Percentiles rank a stretch among this genome's conserved stretches.
phyloP scores from a whole-genome alignment of 1,284 basidiomycete species.

The Ceratobasidium sp. region DNA sequence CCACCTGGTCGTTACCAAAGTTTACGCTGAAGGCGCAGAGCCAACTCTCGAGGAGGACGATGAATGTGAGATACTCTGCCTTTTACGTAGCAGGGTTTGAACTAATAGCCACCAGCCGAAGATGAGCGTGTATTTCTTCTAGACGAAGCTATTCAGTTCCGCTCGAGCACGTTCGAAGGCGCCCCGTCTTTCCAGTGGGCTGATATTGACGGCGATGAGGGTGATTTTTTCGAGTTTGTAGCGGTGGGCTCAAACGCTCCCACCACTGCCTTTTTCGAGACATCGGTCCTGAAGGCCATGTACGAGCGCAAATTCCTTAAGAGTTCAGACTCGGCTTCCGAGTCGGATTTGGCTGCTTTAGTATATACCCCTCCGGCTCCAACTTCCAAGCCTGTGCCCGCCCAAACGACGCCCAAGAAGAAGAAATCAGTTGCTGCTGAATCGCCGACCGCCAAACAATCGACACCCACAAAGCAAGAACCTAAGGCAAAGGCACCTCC shows the following conservation, averaged over 20 bases:
- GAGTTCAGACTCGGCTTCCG: constrained; percentile 71
- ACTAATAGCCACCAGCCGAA: constrained; percentile 62
- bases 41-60: constrained; percentile 93
- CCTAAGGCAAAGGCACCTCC: constrained; percentile 20
- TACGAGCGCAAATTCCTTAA: constrained; percentile 87
- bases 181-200: constrained; percentile 87
- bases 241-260: constrained; percentile 81
- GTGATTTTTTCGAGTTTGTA: constrained; percentile 84
- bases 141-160: constrained; percentile 85
- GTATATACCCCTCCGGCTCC: constrained; percentile 58
- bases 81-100: background rate
- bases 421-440: constrained; percentile 10
- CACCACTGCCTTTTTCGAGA: constrained; percentile 87
- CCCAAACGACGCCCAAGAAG: constrained; percentile 27
- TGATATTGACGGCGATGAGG: constrained; percentile 74
- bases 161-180: constrained; percentile 76
- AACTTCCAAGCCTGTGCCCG: background rate
- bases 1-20: constrained; percentile 94
- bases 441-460: constrained; percentile 21
- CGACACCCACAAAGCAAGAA: constrained; percentile 10
- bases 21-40: constrained; percentile 95
- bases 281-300: constrained; percentile 92
- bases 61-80: constrained; percentile 77
- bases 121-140: constrained; percentile 93
- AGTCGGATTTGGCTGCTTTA: constrained; percentile 76